Base-by-base conservation (phyloP, 1,284 basidiomycete genomes). In the Xanthoconium separans region DNA sequence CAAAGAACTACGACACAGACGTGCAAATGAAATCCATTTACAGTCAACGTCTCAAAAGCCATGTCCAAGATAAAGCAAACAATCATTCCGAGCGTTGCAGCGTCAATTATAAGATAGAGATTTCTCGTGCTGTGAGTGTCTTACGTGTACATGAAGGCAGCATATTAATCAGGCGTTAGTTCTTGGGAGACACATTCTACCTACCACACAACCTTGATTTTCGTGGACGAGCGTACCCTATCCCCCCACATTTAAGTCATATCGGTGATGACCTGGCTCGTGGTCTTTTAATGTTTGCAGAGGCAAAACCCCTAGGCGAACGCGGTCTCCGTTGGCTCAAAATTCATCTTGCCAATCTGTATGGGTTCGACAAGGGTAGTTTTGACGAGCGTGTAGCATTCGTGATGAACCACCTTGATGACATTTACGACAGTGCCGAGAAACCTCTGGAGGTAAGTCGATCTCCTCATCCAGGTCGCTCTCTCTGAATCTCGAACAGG, bases 151-250 rank as follows among this genome's bases (percentile, higher is more conserved):
- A n/a, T 37, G 8, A 48, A 48, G 44, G 29, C 6, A 40, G 9
- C 31, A 22, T 43, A 33, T 51, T 65, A 40, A 59, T 18, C 5
- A 10, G 34, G 41, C 24, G 44, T 2, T 54, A 90, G 87, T 95
- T 93, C 78, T 73, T 94, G 44, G 83, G 82, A 36, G 93, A 98
- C 65, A 85, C 78, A 0, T 89, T 99, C 71, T 99, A 95, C 74
- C 82, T 97, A 58, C 96, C 96, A 0, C 97, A 99, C 74, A 98
- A 98, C 73, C 80, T 99, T 66, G 97, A 99, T 73, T 99, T 99
- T 83, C 87, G 96, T 58, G 97, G 97, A 6, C 88, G 96, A 50
- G 95, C 96, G 1, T 99, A 99, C 69, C 96, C 97, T 4, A 89
- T 98, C 50, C 95, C 97, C 0, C 94, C 96, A 2, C 93, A 98